phyloP scores from a whole-genome alignment of 2,329 filamentous ascomycete genomes.

The Aspergillus sp. region DNA sequence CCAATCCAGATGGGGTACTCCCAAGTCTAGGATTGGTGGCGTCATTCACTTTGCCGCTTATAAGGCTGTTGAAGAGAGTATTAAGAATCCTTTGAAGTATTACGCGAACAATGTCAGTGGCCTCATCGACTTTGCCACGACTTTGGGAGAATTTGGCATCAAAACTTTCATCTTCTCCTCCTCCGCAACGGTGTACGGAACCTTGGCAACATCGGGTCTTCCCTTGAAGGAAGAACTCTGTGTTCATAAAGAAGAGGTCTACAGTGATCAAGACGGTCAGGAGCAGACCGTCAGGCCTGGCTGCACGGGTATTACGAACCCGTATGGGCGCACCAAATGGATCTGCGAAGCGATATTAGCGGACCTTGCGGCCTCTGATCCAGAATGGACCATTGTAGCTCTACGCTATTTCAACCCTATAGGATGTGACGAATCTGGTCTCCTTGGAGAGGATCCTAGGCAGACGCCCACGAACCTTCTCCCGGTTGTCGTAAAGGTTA shows the following conservation, averaged over 20 bases:
- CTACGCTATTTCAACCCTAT: constrained; percentile 70
- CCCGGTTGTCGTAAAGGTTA: constrained; percentile 63
- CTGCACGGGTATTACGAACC: constrained; percentile 62
- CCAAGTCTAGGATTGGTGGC: constrained; percentile 57
- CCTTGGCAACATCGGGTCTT: constrained; percentile 52
- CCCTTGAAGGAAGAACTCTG: constrained; percentile 60
- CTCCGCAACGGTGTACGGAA: constrained; percentile 68
- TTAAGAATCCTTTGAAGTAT: constrained; percentile 62
- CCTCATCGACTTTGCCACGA: constrained; percentile 60
- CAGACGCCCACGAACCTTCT: constrained; percentile 65
- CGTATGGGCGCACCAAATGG: constrained; percentile 68
- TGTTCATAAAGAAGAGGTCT: constrained; percentile 53
- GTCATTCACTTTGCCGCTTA: constrained; percentile 72
- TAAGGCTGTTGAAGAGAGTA: constrained; percentile 67
- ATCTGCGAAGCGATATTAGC: constrained; percentile 68
- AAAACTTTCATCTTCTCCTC: constrained; percentile 69
- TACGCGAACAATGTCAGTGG: constrained; percentile 70
- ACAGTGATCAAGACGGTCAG: constrained; percentile 46
- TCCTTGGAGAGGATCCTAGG: constrained; percentile 65
- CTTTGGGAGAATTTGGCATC: constrained; percentile 61
- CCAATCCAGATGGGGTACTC: constrained; percentile 34
- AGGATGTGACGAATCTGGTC: constrained; percentile 65
- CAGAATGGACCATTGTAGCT: constrained; percentile 64
- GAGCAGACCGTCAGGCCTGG: constrained; percentile 50
- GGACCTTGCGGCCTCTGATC: constrained; percentile 62